A percentile compares a stretch with the other conserved stretches of the same genome.
phyloP scores from a whole-genome alignment of 441 rosid genomes.

The Adansonia madagascariensis region DNA sequence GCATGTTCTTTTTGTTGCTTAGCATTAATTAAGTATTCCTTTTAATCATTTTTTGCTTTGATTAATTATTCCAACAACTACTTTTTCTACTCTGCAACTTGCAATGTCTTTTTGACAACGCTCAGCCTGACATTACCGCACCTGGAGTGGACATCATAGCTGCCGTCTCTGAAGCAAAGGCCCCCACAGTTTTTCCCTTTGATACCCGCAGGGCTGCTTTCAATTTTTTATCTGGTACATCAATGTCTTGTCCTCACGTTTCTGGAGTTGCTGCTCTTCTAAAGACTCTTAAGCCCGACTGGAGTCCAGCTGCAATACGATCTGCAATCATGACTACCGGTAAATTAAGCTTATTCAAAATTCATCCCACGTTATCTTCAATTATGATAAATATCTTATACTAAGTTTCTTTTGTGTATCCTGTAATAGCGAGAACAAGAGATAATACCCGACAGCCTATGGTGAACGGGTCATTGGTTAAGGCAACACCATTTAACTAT shows the following conservation, averaged over 20 bases:
- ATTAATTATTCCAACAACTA: neutral
- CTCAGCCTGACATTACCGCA: conserved; percentile 68
- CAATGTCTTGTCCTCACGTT: conserved; percentile 74
- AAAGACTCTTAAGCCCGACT: conserved; percentile 48
- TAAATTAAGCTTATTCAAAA: conserved; percentile 21
- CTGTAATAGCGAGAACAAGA: conserved; percentile 52
- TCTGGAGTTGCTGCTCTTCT: conserved; percentile 63
- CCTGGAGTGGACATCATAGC: conserved; percentile 65
- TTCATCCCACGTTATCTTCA: neutral
- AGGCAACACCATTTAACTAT: conserved; percentile 57
- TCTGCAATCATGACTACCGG: conserved; percentile 73
- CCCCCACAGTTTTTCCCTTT: conserved; percentile 29
- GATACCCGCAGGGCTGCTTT: conserved; percentile 46
- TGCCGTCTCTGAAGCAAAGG: conserved; percentile 35
- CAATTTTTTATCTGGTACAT: conserved; percentile 50
- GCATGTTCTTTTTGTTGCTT: neutral
- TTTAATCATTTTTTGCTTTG: neutral
- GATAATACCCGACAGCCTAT: conserved; percentile 54
- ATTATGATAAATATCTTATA: neutral
- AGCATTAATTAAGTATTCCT: too few relatives aligned
- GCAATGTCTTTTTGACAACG: neutral
- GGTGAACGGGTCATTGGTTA: conserved; percentile 28
- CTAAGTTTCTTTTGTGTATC: conserved; percentile 1
- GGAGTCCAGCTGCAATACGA: conserved; percentile 65
- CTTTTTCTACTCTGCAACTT: neutral